Evolutionary conservation across 305 asterid species (phyloP).

Genomic region (Stenogyne calaminthoides): DNA sequence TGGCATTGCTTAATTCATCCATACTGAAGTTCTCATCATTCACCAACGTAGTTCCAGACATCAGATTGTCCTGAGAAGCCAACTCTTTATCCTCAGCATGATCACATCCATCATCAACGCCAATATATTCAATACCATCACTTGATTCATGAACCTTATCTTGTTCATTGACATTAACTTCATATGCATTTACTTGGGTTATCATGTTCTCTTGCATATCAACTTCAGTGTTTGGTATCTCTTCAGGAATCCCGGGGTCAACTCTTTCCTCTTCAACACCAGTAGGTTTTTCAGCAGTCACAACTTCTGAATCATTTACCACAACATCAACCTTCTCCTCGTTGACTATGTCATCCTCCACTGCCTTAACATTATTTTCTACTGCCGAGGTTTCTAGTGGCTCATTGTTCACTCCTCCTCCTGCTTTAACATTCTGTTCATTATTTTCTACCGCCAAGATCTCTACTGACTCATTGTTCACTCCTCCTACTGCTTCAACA

Average conservation of each 20-base stretch:
- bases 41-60: slow-evolving; percentile 29
- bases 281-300: slow-evolving; percentile 30
- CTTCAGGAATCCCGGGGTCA: slow-evolving; percentile 22
- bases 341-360: slow-evolving; percentile 23
- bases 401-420: slow-evolving; percentile 26
- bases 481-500: slow-evolving; percentile 31
- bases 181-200: slow-evolving; percentile 26
- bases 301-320: slow-evolving; percentile 34
- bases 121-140: slow-evolving; percentile 17
- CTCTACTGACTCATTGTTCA: slow-evolving; percentile 24
- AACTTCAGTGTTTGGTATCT: slow-evolving; percentile 20
- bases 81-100: slow-evolving; percentile 30
- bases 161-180: slow-evolving; percentile 29
- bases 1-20: slow-evolving; percentile 33
- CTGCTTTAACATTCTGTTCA: slow-evolving; percentile 27
- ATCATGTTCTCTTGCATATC: slow-evolving; percentile 31
- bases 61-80: slow-evolving; percentile 32
- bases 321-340: slow-evolving; percentile 31
- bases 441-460: slow-evolving; percentile 19
- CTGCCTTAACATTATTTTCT: slow-evolving; percentile 27
- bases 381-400: slow-evolving; percentile 20
- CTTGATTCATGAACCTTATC: slow-evolving; percentile 35
- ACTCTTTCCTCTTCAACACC: slow-evolving; percentile 33
- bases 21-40: slow-evolving; percentile 31
- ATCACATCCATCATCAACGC: slow-evolving; percentile 33